Conservation (phyloP, 768 basidiomycete genomes). For the Trametes meyenii region DNA sequence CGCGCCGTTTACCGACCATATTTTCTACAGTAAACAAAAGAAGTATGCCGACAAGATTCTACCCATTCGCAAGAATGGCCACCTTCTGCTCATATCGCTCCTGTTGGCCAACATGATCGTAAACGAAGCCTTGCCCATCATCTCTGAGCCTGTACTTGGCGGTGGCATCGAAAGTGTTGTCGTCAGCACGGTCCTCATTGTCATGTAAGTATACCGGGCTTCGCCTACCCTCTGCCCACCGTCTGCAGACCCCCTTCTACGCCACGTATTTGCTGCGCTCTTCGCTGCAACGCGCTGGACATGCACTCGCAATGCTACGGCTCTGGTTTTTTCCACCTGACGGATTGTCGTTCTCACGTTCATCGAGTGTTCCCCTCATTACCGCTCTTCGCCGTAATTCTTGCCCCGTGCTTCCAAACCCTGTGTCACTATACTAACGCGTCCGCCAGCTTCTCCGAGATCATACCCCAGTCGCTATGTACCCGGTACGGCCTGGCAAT, state of each 20-base stretch:
- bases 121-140: constrained; percentile 80
- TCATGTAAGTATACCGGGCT: constrained; percentile 59
- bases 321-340: too few species aligned
- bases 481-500: constrained; percentile 83
- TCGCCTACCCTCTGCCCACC: background rate
- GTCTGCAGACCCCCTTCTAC: background rate
- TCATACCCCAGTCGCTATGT: constrained; percentile 85
- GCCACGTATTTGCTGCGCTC: background rate
- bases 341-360: too few species aligned
- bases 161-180: constrained; percentile 73
- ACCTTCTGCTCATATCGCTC: constrained; percentile 77
- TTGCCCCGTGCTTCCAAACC: background rate
- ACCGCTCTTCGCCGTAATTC: background rate
- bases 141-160: constrained; percentile 73
- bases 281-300: too few species aligned
- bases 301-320: too few species aligned
- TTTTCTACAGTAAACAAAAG: constrained; percentile 61
- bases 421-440: background rate
- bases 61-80: constrained; percentile 80
- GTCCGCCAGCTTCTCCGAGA: constrained; percentile 71
- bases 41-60: constrained; percentile 77
- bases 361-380: background rate
- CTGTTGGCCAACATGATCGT: constrained; percentile 87
- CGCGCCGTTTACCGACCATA: background rate
- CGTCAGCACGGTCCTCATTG: constrained; percentile 77